A percentile compares a stretch with the other conserved stretches of the same genome.
Conservation (phyloP, 345 rosid genomes). For the Ceriops decandra region DNA sequence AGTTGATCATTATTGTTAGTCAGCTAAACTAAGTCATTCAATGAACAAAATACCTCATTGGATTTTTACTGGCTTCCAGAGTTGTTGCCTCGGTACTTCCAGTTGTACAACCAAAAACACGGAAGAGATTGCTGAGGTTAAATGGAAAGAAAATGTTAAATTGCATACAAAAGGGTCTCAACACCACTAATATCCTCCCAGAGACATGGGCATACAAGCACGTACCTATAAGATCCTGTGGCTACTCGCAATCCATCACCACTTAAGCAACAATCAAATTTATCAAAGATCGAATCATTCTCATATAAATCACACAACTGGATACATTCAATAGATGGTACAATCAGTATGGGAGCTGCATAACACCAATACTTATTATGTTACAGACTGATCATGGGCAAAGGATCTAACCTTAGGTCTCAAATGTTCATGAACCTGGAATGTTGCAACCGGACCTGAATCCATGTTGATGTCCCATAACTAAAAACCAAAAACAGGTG, state of each 20-base stretch:
- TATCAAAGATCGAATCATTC: conserved; percentile 96
- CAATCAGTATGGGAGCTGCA: conserved; percentile 15
- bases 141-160: conserved; percentile 9
- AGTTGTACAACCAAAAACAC: conserved; percentile 73
- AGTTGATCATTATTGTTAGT: background rate
- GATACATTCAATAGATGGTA: conserved; percentile 15
- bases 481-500: conserved; percentile 21
- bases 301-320: conserved; percentile 98
- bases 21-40: background rate
- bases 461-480: conserved; percentile 92
- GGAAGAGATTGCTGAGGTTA: conserved; percentile 78
- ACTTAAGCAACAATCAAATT: conserved; percentile 95
- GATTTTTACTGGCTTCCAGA: conserved; percentile 98
- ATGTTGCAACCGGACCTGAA: conserved; percentile 82
- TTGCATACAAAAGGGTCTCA: conserved; percentile 19
- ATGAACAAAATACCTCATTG: conserved; percentile 66
- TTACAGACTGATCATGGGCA: background rate
- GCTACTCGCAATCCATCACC: conserved; percentile 91
- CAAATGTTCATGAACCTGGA: conserved; percentile 75
- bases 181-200: conserved; percentile 3
- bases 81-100: conserved; percentile 81
- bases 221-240: conserved; percentile 96
- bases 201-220: conserved; percentile 7
- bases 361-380: background rate
- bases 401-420: conserved; percentile 62